These are phyloP conservation scores for Litsea cubeba DNA, from an alignment of 164 flowering plant species.

Conservation along the genomic window DNA sequence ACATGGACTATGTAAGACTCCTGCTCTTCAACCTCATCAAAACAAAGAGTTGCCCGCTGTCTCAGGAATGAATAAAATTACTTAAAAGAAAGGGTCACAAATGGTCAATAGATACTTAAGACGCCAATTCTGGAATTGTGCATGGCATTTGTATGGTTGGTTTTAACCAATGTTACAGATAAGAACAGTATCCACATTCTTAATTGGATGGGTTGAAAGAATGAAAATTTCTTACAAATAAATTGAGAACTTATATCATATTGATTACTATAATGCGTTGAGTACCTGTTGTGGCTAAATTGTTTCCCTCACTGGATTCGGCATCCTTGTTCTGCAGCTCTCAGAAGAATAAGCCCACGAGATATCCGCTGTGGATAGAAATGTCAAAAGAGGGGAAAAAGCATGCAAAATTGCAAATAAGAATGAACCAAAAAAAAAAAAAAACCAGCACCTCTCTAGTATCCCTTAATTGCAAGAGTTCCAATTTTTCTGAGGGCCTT, in stretches of 20 bases:
- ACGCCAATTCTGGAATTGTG: no score
- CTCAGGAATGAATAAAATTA: no score
- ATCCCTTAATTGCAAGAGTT: constrained; percentile 69
- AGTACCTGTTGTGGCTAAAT: not conserved
- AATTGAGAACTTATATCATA: constrained; percentile 5
- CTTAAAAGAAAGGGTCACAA: no score
- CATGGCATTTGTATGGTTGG: not conserved
- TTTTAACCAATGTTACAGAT: constrained; percentile 10
- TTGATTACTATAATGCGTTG: not conserved
- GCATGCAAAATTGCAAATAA: not conserved
- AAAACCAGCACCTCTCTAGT: constrained; percentile 57
- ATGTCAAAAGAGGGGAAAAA: not conserved
- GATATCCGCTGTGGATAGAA: constrained; percentile 49
- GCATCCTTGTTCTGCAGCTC: constrained; percentile 21
- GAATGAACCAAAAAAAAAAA: not conserved
- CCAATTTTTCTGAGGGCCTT: constrained; percentile 73
- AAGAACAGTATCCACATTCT: constrained; percentile 5
- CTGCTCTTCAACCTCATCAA: no score
- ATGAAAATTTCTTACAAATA: constrained; percentile 14
- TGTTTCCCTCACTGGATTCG: constrained; percentile 31
- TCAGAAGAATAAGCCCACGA: constrained; percentile 24
- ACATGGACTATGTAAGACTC: no score
- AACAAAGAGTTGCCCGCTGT: no score
- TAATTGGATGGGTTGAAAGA: constrained; percentile 23
- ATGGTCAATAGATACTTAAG: no score